Conservation (phyloP, 441 rosid species). For the Pelargonium fulgidum region DNA sequence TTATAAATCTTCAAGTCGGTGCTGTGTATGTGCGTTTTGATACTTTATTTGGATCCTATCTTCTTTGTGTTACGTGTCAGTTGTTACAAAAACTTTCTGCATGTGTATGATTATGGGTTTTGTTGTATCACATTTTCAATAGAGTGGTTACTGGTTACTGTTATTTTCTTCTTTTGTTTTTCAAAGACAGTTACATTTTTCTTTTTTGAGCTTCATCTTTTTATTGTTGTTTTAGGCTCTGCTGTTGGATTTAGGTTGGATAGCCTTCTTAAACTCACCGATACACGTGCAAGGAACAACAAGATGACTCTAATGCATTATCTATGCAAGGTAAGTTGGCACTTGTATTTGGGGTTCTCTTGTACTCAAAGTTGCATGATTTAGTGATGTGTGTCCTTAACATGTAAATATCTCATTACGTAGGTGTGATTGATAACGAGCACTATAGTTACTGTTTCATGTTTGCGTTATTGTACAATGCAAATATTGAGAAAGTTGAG, state of each 20-base stretch:
- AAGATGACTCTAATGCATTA: slow-evolving; percentile 98
- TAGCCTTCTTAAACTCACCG: slow-evolving; percentile 94
- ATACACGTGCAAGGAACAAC: slow-evolving; percentile 69
- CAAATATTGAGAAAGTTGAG: too few relatives aligned
- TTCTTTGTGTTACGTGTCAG: background rate
- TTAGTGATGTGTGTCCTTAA: background rate
- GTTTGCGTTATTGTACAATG: too few relatives aligned
- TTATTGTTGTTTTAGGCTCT: slow-evolving; percentile 48
- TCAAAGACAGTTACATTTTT: background rate
- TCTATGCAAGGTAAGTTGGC: slow-evolving; percentile 73
- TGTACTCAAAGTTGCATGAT: background rate
- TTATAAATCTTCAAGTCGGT: background rate
- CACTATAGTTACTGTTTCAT: too few relatives aligned
- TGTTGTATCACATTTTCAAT: background rate
- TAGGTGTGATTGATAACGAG: too few relatives aligned
- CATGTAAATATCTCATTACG: too few relatives aligned
- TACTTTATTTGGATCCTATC: background rate
- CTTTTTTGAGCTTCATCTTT: background rate
- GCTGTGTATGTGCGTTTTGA: background rate
- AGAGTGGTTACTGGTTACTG: background rate
- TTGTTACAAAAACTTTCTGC: background rate
- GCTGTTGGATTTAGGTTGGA: slow-evolving; percentile 94
- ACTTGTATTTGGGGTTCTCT: background rate
- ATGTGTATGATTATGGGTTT: background rate
- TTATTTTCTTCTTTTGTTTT: background rate